Percentiles rank a stretch among this genome's conserved stretches.
Evolutionary conservation across 208 protist species (phyloP).

Genomic region (Leishmania braziliensis): DNA sequence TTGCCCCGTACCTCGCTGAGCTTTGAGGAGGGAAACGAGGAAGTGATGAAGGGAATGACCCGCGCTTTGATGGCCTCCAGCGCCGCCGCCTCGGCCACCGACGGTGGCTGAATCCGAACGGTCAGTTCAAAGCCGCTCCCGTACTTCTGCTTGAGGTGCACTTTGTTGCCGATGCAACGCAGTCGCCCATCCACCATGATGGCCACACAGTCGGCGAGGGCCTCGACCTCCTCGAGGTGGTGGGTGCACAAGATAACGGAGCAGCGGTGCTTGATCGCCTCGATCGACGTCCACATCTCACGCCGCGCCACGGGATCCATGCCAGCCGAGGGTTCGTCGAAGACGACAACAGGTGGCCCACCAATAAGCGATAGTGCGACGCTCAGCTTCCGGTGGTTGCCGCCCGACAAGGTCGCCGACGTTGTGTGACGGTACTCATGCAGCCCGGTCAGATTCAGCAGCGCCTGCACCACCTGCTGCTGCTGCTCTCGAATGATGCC

Average conservation of each 20-base stretch:
- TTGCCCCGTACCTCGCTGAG: constrained; percentile 28
- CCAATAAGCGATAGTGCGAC: constrained; percentile 73
- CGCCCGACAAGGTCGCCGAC: constrained; percentile 39
- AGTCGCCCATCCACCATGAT: constrained; percentile 91
- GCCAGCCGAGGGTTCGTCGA: constrained; percentile 75
- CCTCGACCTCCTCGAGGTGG: constrained; percentile 92
- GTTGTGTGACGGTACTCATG: constrained; percentile 26
- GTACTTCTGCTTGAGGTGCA: constrained; percentile 84
- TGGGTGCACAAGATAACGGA: constrained; percentile 89
- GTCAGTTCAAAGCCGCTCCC: constrained; percentile 59
- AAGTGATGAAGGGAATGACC: constrained; percentile 31
- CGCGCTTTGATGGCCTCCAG: background rate
- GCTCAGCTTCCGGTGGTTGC: constrained; percentile 72
- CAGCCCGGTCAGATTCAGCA: constrained; percentile 34
- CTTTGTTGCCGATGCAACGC: constrained; percentile 79
- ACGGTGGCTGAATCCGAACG: constrained; percentile 29
- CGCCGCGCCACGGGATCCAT: constrained; percentile 71
- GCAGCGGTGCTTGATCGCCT: constrained; percentile 44
- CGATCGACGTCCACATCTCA: constrained; percentile 69
- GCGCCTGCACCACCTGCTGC: constrained; percentile 24
- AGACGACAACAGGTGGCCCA: constrained; percentile 44
- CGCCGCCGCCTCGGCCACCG: background rate
- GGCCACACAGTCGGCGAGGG: constrained; percentile 73
- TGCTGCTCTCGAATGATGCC: constrained; percentile 35
- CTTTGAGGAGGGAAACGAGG: constrained; percentile 26